Conservation (phyloP, 371 early-diverging fungal species). For the Lichtheimia ramosa region DNA sequence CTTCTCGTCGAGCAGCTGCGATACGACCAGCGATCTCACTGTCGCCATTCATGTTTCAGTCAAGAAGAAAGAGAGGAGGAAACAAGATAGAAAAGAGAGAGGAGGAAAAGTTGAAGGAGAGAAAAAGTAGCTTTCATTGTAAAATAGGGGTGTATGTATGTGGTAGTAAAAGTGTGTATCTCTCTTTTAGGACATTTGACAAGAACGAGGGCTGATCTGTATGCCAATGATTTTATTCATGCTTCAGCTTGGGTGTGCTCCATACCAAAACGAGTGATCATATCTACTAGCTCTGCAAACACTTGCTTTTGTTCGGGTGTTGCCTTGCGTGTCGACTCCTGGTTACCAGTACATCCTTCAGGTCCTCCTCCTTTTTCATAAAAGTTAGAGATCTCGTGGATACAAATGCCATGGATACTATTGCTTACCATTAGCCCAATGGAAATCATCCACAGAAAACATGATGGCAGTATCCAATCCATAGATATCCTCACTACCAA, state of each 20-base stretch:
- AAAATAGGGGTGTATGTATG: background rate
- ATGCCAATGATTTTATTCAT: background rate
- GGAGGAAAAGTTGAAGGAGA: background rate
- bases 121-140: background rate
- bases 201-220: background rate
- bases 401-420: background rate
- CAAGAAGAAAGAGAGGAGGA: background rate
- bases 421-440: constrained; percentile 47
- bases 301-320: constrained; percentile 36
- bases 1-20: constrained; percentile 88
- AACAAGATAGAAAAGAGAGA: background rate
- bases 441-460: constrained; percentile 41
- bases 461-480: constrained; percentile 41
- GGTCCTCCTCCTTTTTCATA: constrained; percentile 31
- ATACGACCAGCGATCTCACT: constrained; percentile 68
- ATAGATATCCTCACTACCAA: constrained; percentile 52
- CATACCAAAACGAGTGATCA: constrained; percentile 16
- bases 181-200: background rate
- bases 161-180: background rate
- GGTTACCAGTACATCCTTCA: constrained; percentile 32
- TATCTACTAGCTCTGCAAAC: constrained; percentile 30
- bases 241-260: background rate
- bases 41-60: constrained; percentile 10
- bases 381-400: background rate
- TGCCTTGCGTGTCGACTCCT: constrained; percentile 25